phyloP scores from a whole-genome alignment of 2,329 filamentous ascomycete genomes.

The Talaromyces verruculosus region DNA sequence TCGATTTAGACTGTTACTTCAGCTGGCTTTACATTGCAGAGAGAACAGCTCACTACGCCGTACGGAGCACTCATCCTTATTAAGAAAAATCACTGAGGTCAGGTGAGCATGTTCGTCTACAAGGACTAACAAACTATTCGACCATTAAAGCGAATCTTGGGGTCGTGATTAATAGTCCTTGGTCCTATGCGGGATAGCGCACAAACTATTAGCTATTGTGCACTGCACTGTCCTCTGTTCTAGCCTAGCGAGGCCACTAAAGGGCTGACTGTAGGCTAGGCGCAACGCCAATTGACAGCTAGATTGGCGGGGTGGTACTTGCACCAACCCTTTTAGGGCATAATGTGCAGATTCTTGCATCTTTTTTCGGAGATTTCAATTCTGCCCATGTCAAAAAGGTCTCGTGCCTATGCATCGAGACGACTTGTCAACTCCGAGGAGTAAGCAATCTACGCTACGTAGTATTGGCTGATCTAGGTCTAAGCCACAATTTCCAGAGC shows the following conservation, averaged over 20 bases:
- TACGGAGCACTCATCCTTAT: neutral
- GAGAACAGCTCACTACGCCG: neutral
- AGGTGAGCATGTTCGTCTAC: conserved; percentile 14
- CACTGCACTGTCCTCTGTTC: neutral
- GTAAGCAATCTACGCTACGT: neutral
- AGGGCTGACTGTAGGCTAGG: neutral
- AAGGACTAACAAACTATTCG: neutral
- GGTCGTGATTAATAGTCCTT: neutral
- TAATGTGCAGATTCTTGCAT: conserved; percentile 1
- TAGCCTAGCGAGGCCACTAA: neutral
- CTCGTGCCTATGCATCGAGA: conserved; percentile 6
- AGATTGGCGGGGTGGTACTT: conserved; percentile 1
- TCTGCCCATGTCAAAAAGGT: conserved; percentile 4
- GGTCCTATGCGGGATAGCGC: conserved; percentile 11
- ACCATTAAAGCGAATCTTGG: neutral
- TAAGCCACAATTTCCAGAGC: conserved; percentile 9
- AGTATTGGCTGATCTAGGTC: neutral
- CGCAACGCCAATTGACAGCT: conserved; percentile 3
- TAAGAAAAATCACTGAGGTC: conserved; percentile 12
- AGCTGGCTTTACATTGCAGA: conserved; percentile 7
- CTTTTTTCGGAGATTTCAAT: conserved; percentile 2
- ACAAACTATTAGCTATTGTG: neutral
- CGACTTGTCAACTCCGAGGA: conserved; percentile 1
- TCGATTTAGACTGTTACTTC: neutral
- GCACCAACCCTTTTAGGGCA: conserved; percentile 4